A percentile compares a stretch with the other conserved stretches of the same genome.
phyloP scores from a whole-genome alignment of 1,284 basidiomycete species.

The Trametes versicolor region DNA sequence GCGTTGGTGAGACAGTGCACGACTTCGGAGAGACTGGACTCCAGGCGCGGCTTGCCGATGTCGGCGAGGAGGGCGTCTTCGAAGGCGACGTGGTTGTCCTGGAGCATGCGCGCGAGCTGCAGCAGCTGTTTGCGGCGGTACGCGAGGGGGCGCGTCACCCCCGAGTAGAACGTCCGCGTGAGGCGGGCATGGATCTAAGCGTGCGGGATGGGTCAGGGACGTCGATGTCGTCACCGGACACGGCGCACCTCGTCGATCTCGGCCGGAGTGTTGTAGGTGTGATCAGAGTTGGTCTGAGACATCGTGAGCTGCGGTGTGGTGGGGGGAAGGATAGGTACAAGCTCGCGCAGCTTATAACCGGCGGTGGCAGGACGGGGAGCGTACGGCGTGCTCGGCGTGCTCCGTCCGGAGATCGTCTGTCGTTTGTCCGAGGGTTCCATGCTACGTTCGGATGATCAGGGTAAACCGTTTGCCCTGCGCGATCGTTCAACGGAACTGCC shows the following conservation, averaged over 20 bases:
- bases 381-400: background rate
- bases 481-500: background rate
- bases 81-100: conserved; percentile 65
- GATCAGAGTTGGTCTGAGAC: background rate
- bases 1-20: conserved; percentile 53
- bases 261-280: background rate
- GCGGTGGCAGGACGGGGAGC: background rate
- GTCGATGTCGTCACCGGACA: background rate
- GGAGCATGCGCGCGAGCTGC: conserved; percentile 67
- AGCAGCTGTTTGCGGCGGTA: conserved; percentile 72
- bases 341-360: background rate
- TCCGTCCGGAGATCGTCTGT: background rate
- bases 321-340: background rate
- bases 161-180: conserved; percentile 57
- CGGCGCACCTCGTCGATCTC: conserved; percentile 16
- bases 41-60: conserved; percentile 61
- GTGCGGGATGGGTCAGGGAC: background rate
- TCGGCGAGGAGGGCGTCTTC: conserved; percentile 60
- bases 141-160: conserved; percentile 59
- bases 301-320: background rate
- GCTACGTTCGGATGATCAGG: background rate
- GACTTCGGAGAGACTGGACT: conserved; percentile 51
- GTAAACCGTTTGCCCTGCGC: background rate
- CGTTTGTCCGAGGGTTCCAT: background rate
- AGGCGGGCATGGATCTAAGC: conserved; percentile 56